These are phyloP conservation scores for Hirsutella thompsonii DNA, from an alignment of 2,329 filamentous ascomycete species.

Conservation along the genomic window DNA sequence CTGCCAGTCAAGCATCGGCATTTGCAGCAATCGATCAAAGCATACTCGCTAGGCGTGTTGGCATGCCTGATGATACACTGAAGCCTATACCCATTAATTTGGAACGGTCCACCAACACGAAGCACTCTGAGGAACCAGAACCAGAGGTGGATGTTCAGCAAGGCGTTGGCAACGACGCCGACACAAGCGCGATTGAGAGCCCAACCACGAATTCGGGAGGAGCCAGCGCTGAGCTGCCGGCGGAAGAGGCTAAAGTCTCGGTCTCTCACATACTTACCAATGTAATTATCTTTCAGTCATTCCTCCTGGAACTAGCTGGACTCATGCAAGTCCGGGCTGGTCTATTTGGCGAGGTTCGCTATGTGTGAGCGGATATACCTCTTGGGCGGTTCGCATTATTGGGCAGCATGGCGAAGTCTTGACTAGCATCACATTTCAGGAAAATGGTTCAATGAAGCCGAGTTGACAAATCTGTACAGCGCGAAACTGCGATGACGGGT, in stretches of 20 bases:
- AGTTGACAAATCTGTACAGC: too few species aligned
- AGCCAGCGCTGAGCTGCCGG: not conserved
- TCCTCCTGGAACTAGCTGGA: conserved; percentile 64
- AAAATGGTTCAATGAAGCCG: not conserved
- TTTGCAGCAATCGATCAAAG: conserved; percentile 53
- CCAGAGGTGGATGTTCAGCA: conserved; percentile 8
- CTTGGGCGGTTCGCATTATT: not conserved
- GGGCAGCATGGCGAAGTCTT: not conserved
- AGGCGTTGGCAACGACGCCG: not conserved
- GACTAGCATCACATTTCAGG: not conserved
- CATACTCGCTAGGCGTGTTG: conserved; percentile 42
- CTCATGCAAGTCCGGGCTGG: conserved; percentile 63
- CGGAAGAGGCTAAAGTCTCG: conserved; percentile 36
- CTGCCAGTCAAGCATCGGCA: conserved; percentile 40
- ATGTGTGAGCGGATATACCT: conserved; percentile 19
- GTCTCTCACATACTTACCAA: conserved; percentile 73
- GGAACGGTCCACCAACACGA: conserved; percentile 14
- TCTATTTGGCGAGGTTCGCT: conserved; percentile 64
- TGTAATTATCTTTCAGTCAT: conserved; percentile 66
- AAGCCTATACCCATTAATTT: conserved; percentile 31
- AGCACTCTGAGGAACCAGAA: conserved; percentile 7
- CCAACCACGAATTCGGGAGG: conserved; percentile 4
- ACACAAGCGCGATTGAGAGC: not conserved
- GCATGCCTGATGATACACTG: conserved; percentile 28
- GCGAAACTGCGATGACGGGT: too few species aligned